A percentile compares a stretch with the other conserved stretches of the same genome.
These are phyloP conservation scores for Durotheca rogersii DNA, from an alignment of 495 filamentous ascomycete species.

Conservation along the genomic window DNA sequence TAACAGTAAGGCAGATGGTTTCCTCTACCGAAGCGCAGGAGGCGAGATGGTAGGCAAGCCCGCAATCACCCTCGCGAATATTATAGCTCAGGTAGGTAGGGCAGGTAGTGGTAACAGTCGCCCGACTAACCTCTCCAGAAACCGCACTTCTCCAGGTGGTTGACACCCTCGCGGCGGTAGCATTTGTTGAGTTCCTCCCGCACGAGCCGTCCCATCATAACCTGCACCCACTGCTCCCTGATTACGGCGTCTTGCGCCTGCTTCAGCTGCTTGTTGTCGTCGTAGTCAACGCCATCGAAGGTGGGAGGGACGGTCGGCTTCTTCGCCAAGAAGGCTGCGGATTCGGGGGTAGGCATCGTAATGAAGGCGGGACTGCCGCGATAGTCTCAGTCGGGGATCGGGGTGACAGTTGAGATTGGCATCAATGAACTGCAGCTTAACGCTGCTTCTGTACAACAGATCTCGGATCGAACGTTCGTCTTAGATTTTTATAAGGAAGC, in stretches of 20 bases:
- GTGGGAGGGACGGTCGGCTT: conserved; percentile 92
- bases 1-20: not conserved
- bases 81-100: too few relatives aligned
- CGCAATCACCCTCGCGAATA: too few relatives aligned
- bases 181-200: conserved; percentile 95
- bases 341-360: conserved; percentile 86
- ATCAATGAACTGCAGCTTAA: conserved; percentile 3
- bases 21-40: too few relatives aligned
- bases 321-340: conserved; percentile 84
- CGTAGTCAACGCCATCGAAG: conserved; percentile 96
- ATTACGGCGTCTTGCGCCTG: conserved; percentile 92
- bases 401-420: not conserved
- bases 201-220: conserved; percentile 95
- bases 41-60: too few relatives aligned
- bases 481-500: too few relatives aligned
- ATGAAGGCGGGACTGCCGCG: not conserved
- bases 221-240: conserved; percentile 94
- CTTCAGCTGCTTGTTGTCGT: conserved; percentile 86
- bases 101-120: too few relatives aligned
- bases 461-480: conserved; percentile 8
- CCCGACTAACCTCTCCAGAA: conserved; percentile 74
- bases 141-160: conserved; percentile 97
- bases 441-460: not conserved
- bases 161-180: conserved; percentile 90
- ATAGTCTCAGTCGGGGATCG: not conserved